Conservation (phyloP, 495 filamentous ascomycete genomes). For the Lasiosphaeris hirsuta region DNA sequence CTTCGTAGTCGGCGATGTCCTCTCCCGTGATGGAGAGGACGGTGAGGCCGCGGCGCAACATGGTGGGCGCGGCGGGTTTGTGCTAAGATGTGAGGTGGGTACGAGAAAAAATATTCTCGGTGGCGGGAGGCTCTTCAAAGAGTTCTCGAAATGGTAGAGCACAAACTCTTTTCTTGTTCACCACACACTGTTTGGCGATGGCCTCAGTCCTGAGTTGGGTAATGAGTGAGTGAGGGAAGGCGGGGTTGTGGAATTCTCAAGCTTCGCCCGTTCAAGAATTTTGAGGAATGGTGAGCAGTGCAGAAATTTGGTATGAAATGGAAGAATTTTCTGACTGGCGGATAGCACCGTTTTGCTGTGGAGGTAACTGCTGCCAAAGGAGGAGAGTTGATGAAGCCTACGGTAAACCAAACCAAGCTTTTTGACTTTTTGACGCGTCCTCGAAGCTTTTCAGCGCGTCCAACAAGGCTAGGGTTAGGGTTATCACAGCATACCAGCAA, state of each 20-base stretch:
- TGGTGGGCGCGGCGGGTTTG: conserved; percentile 33
- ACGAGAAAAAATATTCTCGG: background rate
- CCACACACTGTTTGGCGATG: too few species aligned
- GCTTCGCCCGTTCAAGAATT: too few species aligned
- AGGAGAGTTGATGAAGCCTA: background rate
- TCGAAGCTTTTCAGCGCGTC: background rate
- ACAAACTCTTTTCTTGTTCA: too few species aligned
- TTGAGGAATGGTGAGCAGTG: too few species aligned
- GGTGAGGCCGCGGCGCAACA: conserved; percentile 82
- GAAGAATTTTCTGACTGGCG: too few species aligned
- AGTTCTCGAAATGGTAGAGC: too few species aligned
- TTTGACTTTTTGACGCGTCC: too few species aligned
- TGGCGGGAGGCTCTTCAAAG: background rate
- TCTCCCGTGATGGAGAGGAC: conserved; percentile 73
- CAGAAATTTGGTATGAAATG: too few species aligned
- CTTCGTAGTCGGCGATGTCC: conserved; percentile 74
- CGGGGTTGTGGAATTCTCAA: too few species aligned
- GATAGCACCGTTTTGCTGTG: background rate
- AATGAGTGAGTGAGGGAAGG: too few species aligned
- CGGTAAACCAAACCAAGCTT: too few species aligned
- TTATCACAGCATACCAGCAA: background rate
- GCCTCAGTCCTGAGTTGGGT: too few species aligned
- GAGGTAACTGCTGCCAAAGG: background rate
- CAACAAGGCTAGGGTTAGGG: background rate
- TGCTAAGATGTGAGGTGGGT: background rate